Evolutionary conservation across 2,329 filamentous ascomycete genomes (phyloP), one percentile per base, ranked within the genome.

Genomic region (Talaromyces albobiverticillius): DNA sequence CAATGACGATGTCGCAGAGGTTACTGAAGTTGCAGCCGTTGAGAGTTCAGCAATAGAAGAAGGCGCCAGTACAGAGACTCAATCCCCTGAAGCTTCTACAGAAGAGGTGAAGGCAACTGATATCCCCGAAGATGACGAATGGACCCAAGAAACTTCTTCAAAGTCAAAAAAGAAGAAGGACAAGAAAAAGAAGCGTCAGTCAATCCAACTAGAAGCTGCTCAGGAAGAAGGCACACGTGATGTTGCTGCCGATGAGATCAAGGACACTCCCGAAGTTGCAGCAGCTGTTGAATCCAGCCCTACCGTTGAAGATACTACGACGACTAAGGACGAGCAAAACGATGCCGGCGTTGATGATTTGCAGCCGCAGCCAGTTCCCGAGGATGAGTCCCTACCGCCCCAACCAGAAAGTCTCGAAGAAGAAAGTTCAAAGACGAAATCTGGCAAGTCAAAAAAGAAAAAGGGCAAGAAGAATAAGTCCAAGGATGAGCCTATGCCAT

Each of bases 391-490:
- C 22, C 20, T 22, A 26, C 23, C 32, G 4, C 2, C 18, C 3
- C 46, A 55, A 4, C 16, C 32, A 11, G 36, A 31, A 9, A 51
- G 9, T 22, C 25, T 50, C 22, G 53, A 43, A 32, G 53, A 46
- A 8, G 53, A 50, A 8, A 11, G 16, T 22, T 40, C 41, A 11
- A n/a, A 48, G 16, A 16, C 26, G 8, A 49, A 46, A 13, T 22
- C 29, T 18, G 9, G 34, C 9, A 63, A 59, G 42, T 59, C 60
- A 16, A 65, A 66, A 31, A 67, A 67, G 32, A 59, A 61, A 4
- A 69, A 67, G 65, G 72, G 60, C 11, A 74, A 75, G 62, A 74
- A 76, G 54, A 66, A 65, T 51, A 69, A 69, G 53, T 70, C n/a
- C 20, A 53, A 50, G 40, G 45, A 46, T 31, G 38, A 56, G 46